These are phyloP conservation scores for Sugiyamaella novakii DNA, from an alignment of 1,139 yeast genomes.

Conservation along the genomic window DNA sequence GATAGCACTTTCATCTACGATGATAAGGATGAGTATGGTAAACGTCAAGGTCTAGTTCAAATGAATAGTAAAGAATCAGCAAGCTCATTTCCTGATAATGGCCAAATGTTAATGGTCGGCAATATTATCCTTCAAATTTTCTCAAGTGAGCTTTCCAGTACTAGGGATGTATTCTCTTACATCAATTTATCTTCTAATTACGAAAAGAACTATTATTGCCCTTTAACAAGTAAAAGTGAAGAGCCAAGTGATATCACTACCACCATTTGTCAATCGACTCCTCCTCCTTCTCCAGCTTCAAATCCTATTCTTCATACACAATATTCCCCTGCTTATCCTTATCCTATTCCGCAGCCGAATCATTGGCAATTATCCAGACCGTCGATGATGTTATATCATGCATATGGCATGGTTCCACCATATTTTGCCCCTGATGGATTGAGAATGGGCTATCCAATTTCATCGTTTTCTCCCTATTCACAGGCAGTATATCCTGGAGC, in stretches of 20 bases:
- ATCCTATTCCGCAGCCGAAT: slow-evolving; percentile 1
- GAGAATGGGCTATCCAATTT: slow-evolving; percentile 8
- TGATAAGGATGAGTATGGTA: slow-evolving; percentile 25
- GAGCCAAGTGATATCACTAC: not conserved
- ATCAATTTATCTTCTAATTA: slow-evolving; percentile 16
- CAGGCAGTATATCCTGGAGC: not conserved
- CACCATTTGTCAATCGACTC: not conserved
- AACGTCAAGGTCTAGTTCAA: slow-evolving; percentile 28
- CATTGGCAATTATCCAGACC: slow-evolving; percentile 9
- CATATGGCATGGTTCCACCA: slow-evolving; percentile 10
- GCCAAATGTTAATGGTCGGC: slow-evolving; percentile 16
- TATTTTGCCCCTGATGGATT: slow-evolving; percentile 8
- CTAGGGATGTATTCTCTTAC: slow-evolving; percentile 15
- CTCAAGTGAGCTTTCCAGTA: slow-evolving; percentile 20
- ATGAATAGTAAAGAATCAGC: slow-evolving; percentile 20
- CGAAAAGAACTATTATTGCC: slow-evolving; percentile 17
- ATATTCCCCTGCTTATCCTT: not conserved
- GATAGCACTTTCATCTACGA: slow-evolving; percentile 28
- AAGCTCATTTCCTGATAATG: slow-evolving; percentile 8
- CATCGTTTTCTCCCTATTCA: slow-evolving; percentile 3
- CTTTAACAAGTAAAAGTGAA: not conserved
- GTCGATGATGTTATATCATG: slow-evolving; percentile 10
- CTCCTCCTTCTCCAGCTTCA: not conserved
- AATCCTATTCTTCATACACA: not conserved
- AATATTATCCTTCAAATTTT: slow-evolving; percentile 16